Base-by-base conservation (phyloP, 2,329 filamentous ascomycete genomes). In the Dactylonectria estremocensis region DNA sequence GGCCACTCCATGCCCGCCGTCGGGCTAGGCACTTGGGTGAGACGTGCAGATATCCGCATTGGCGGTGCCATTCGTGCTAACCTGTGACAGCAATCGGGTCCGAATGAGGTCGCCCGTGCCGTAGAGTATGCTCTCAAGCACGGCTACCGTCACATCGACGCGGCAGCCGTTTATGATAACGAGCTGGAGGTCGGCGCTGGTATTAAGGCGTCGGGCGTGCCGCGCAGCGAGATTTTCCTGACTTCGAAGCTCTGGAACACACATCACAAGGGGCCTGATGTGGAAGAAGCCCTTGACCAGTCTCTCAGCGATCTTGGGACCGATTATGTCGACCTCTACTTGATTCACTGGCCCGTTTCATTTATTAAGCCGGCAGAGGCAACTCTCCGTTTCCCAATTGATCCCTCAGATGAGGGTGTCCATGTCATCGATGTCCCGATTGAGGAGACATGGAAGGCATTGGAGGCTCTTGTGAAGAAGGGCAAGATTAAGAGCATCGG, bases 221-320 rank as follows among this genome's bases (percentile, higher is more conserved):
- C 77, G 16, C 79, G 80, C 20, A 77, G 69, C 7, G 78, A 82
- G 10, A 76, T 85, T 54, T 80, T 85, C 77, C 78, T 88, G 33
- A 90, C 88, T 13, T 86, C 84, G 66, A 90, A 90, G 80, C 81
- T 90, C 14, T 90, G 87, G 87, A 89, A 89, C 78, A 87, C 82
- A 8, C 80, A 85, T 46, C 86, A 88, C 70, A 77, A 79, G 33
- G 80, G 81, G 1, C 77, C 83, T 33, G 79, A 86, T 67, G 82
- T 88, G 22, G 82, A 84, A 65, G 76, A 79, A 35, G 84, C 81
- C 7, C 75, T 87, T 22, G 79, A 87, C 70, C 79, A 81, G 67
- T 84, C 83, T 2, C 76, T 88, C 56, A 77, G 80, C 62, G 83
- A 87, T 52, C 78, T 88, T 11, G 80, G 83, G 40, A 84, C 82